These are phyloP conservation scores for Punica granatum DNA, from an alignment of 345 rosid genomes.

Conservation along the genomic window DNA sequence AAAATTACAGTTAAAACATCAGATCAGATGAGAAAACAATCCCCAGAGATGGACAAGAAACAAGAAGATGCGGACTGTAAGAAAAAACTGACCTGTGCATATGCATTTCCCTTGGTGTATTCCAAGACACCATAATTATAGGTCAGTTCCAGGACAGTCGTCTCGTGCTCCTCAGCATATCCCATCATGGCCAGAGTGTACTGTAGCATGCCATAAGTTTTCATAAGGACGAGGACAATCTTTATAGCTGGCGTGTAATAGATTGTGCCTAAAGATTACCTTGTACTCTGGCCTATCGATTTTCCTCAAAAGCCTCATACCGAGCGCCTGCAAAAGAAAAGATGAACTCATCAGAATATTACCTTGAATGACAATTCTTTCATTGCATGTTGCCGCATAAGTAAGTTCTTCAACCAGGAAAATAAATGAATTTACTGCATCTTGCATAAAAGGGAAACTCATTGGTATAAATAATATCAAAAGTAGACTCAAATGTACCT, in stretches of 20 bases:
- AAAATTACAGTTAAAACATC: neutral
- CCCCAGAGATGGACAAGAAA: neutral
- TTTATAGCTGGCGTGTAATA: neutral
- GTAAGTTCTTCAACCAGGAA: neutral
- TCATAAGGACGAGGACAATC: neutral
- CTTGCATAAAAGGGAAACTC: neutral
- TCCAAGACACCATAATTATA: constrained; percentile 81
- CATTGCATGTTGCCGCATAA: neutral
- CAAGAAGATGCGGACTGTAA: neutral
- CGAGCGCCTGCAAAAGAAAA: constrained; percentile 51
- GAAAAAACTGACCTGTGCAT: constrained; percentile 59
- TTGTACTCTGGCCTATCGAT: constrained; percentile 71
- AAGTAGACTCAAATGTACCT: constrained; percentile 32
- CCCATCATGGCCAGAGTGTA: constrained; percentile 85
- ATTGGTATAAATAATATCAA: neutral
- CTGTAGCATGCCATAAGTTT: constrained; percentile 26
- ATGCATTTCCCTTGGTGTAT: constrained; percentile 89
- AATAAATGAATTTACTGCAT: neutral
- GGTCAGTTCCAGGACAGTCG: constrained; percentile 77
- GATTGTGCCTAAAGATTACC: constrained; percentile 26
- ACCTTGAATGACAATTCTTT: neutral
- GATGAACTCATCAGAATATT: neutral
- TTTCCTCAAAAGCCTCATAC: constrained; percentile 71
- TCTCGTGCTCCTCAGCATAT: constrained; percentile 73
- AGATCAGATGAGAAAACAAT: neutral